A percentile compares a stretch with the other conserved stretches of the same genome.
phyloP scores from a whole-genome alignment of 495 filamentous ascomycete species.

The Lophium mytilinum region DNA sequence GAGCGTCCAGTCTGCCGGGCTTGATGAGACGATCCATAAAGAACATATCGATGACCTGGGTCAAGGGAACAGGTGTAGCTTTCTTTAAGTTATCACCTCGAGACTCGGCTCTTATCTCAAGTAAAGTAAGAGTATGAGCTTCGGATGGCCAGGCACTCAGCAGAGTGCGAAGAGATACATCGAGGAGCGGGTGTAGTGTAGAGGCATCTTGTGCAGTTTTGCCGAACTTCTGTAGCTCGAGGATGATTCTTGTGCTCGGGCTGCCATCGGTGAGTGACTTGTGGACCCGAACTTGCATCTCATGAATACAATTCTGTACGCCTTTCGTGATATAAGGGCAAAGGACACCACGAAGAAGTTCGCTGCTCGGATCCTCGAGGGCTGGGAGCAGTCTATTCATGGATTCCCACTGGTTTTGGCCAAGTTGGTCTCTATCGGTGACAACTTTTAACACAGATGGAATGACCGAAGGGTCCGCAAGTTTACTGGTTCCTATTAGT shows the following conservation, averaged over 20 bases:
- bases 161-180: background rate
- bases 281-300: background rate
- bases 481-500: conserved; percentile 7
- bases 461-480: conserved; percentile 1
- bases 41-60: conserved; percentile 1
- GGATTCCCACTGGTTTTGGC: background rate
- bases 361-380: background rate
- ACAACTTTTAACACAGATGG: background rate
- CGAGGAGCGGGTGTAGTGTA: background rate
- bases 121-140: background rate
- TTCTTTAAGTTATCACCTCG: too few relatives aligned
- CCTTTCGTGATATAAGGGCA: background rate
- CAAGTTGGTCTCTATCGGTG: background rate
- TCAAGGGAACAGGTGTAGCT: background rate
- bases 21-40: conserved; percentile 13
- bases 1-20: background rate
- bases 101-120: background rate
- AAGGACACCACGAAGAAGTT: background rate
- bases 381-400: background rate
- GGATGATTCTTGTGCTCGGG: background rate
- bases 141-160: background rate
- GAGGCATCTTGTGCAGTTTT: background rate
- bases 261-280: background rate
- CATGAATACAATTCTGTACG: background rate
- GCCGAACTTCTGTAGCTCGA: background rate